These are phyloP conservation scores for Kwoniella dendrophila DNA, from an alignment of 768 basidiomycete genomes.

Conservation along the genomic window DNA sequence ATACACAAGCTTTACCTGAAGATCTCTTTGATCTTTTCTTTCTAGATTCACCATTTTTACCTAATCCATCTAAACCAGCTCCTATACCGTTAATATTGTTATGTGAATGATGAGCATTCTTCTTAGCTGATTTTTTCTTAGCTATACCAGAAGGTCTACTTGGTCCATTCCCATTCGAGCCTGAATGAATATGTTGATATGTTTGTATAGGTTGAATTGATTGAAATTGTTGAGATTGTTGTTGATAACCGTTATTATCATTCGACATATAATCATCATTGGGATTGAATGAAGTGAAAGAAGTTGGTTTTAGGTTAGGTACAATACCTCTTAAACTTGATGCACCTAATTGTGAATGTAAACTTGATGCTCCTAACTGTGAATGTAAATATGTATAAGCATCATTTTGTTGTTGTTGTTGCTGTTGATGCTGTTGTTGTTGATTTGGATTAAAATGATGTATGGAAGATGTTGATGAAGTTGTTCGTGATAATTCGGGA, in stretches of 20 bases:
- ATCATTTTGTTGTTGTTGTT: neutral
- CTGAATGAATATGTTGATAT: constrained; percentile 1
- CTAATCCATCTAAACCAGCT: neutral
- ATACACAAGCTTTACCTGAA: constrained; percentile 75
- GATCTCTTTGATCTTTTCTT: constrained; percentile 42
- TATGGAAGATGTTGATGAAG: constrained; percentile 14
- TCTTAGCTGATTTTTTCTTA: constrained; percentile 15
- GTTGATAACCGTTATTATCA: constrained; percentile 1
- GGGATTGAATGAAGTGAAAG: constrained; percentile 9
- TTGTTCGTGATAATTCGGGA: constrained; percentile 9
- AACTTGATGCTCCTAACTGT: constrained; percentile 12
- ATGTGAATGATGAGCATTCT: constrained; percentile 1
- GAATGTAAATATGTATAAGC: constrained; percentile 8
- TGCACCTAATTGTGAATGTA: constrained; percentile 5
- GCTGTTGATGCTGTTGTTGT: constrained; percentile 6
- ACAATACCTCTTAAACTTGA: constrained; percentile 9
- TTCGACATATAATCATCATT: constrained; percentile 2
- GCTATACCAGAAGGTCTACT: constrained; percentile 11
- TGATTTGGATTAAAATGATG: constrained; percentile 9
- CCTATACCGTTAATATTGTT: neutral
- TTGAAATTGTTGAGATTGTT: neutral
- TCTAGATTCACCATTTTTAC: constrained; percentile 22
- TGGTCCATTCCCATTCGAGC: neutral
- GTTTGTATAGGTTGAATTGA: neutral
- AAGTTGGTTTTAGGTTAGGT: constrained; percentile 7